Base-by-base conservation (phyloP, 2,329 filamentous ascomycete genomes). In the Ophiosphaerella narmari region DNA sequence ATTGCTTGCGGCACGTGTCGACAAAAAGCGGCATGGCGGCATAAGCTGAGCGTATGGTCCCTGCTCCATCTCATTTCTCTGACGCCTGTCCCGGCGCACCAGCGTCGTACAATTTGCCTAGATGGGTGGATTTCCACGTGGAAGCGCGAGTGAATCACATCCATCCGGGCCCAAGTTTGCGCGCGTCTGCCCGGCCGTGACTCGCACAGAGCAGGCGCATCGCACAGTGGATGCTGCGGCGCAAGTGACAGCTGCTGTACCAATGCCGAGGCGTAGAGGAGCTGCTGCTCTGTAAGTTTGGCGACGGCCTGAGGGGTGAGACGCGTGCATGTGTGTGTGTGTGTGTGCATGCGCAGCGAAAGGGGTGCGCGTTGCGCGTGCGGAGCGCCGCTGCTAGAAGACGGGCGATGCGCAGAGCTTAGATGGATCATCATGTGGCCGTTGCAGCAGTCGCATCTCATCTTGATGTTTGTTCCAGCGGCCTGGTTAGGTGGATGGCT, bases 1-100 rank as follows among this genome's bases (percentile, higher is more conserved):
- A 70, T 70, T 68, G 67, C 62, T 50, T 68, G 60, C 62, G 63
- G 68, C 67, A 72, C 67, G 63, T 70, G 68, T 68, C 53, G 36
- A 46, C 47, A 58, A 43, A 46, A 66, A 62, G 52, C 44, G 54
- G 63, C 56, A 60, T 52, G 55, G 61, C 60, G 62, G 44, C 55
- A 66, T 62, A 57, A 66, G 64, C 60, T 62, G 57, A 49, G 50
- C 48, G 33, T 32, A 8, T 26, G 46, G 44, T 46, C 51, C 57
- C 48, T 59, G 56, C 50, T 47, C 50, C 31, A 43, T 35, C 51
- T 64, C 59, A 62, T 68, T 52, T 63, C 55, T 55, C 49, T 52
- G 39, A 52, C 51, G 52, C 64, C 56, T 55, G 55, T 56, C 55
- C 55, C 55, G 59, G 54, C 55, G 54, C 60, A 63, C 45, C 44